Percentiles rank a stretch among this genome's conserved stretches.
These are phyloP conservation scores for Fraxinus floribunda DNA, from an alignment of 305 asterid species.

Conservation along the genomic window DNA sequence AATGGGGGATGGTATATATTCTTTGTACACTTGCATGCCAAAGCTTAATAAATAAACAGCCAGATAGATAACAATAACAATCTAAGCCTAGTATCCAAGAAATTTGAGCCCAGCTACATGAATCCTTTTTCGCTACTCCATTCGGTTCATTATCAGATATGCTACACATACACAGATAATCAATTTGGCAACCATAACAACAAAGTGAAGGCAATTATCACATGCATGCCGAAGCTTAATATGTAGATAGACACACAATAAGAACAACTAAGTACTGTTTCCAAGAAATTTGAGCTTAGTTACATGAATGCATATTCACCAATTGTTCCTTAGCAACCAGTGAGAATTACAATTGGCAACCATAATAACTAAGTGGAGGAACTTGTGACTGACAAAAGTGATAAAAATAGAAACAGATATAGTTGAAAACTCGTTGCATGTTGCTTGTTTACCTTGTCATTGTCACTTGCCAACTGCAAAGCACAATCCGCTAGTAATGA, in stretches of 20 bases:
- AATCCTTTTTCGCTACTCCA: neutral
- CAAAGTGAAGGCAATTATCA: neutral
- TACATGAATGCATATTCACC: too few species aligned
- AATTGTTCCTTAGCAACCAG: neutral
- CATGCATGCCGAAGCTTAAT: neutral
- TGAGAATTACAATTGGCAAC: neutral
- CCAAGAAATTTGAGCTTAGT: neutral
- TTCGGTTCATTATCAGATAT: neutral
- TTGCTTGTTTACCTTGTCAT: slow-evolving; percentile 71
- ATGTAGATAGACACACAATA: neutral
- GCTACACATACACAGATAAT: neutral
- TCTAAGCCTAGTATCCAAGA: neutral
- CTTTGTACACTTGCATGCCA: neutral
- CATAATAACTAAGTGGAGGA: neutral
- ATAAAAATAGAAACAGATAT: neutral
- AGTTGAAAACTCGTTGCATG: neutral
- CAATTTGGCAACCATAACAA: neutral
- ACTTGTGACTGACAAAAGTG: neutral
- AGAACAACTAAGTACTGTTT: neutral
- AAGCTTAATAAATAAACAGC: neutral
- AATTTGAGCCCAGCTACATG: neutral
- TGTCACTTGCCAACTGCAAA: slow-evolving; percentile 72
- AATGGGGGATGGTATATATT: neutral
- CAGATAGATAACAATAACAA: neutral
- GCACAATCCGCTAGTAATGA: slow-evolving; percentile 62